Evolutionary conservation across 208 protist genomes (phyloP).

Genomic region (Angomonas deanei): DNA sequence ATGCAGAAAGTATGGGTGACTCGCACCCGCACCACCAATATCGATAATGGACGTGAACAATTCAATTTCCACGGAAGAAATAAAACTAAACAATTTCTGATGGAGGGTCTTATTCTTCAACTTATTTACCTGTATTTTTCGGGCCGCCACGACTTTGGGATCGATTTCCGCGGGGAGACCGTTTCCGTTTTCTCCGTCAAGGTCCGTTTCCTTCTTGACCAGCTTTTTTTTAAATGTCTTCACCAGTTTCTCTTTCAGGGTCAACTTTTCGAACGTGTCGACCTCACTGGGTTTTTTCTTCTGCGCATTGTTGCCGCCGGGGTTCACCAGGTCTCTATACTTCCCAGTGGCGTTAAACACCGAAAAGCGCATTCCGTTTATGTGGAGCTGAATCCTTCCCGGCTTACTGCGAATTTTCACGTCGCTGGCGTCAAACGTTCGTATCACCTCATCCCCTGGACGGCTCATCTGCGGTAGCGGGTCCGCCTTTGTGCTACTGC

Average conservation of each 20-base stretch:
- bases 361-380: constrained; percentile 76
- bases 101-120: constrained; percentile 29
- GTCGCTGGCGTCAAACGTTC: constrained; percentile 45
- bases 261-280: not conserved
- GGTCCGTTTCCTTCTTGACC: constrained; percentile 16
- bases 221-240: constrained; percentile 13
- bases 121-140: constrained; percentile 39
- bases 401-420: constrained; percentile 52
- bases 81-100: constrained; percentile 73
- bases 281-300: not conserved
- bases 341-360: constrained; percentile 84
- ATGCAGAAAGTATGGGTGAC: constrained; percentile 79
- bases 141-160: constrained; percentile 14
- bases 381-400: constrained; percentile 63
- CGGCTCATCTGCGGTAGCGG: not conserved
- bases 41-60: constrained; percentile 62
- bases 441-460: constrained; percentile 32
- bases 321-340: constrained; percentile 44
- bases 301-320: not conserved
- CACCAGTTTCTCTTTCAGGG: constrained; percentile 3
- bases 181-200: constrained; percentile 8
- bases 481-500: not conserved
- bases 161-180: constrained; percentile 17
- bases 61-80: constrained; percentile 72
- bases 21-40: constrained; percentile 48